Evolutionary conservation across 73 alveolate genomes (phyloP), one percentile per base, ranked within the genome.

Genomic region (Stentor roeselii): DNA sequence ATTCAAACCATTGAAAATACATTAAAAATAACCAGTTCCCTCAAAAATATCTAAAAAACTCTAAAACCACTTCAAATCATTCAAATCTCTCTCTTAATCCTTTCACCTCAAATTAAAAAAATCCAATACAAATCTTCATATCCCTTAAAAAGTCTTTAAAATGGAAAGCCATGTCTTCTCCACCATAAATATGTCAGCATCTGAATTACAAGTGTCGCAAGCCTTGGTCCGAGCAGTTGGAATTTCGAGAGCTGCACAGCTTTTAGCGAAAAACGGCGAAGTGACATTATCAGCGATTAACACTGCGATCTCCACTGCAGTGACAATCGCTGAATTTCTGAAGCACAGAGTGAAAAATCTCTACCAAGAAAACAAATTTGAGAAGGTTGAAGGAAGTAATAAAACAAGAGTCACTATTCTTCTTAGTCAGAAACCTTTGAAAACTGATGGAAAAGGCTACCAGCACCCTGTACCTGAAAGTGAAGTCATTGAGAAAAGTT

Each of bases 311-410:
- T 32, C 80, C 14, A 15, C n/a, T 27, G 80, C 80, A 14, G 27
- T 67, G 0, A 30, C 21, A 15, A 27, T 67, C 15, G 80, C 34
- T 21, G 80, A 67, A 67, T 32, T 67, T 27, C n/a, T 67, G 27
- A 67, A 67, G 80, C 80, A 67, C 41, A 21, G 80, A 21, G 80
- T 67, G 42, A 67, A 67, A 67, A 40, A 40, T 27, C n/a, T 67
- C 34, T 40, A 67, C 42, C 80, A 67, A 67, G 37, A 21, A 15
- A 67, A 67, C 80, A 67, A 36, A 67, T 67, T 67, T 34, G 80
- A 67, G 41, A 21, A 40, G 0, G 80, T 67, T 30, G 80, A 67
- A 67, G 41, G 41, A n/a, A 67, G 42, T 32, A 67, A 67, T 32
- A 67, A 67, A 32, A 67, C 80, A 36, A 67, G 80, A 67, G 41